phyloP scores from a whole-genome alignment of 2,329 filamentous ascomycete species.

The Hypoxylon sp. region DNA sequence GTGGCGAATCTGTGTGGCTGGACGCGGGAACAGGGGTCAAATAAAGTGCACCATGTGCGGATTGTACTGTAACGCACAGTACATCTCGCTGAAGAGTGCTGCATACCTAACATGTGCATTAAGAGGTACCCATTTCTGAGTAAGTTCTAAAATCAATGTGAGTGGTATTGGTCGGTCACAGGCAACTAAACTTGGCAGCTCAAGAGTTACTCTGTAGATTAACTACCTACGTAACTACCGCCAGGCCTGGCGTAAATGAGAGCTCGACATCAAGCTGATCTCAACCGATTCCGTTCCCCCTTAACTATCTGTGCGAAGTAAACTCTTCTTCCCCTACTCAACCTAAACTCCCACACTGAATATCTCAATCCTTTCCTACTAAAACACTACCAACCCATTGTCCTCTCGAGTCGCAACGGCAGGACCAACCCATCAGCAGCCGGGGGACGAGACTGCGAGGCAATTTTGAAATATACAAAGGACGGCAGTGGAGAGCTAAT shows the following conservation, averaged over 20 bases:
- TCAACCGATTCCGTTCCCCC: constrained; percentile 17
- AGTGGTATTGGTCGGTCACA: constrained; percentile 10
- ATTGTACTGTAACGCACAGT: too few relatives aligned
- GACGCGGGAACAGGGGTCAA: too few relatives aligned
- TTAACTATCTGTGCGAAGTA: constrained; percentile 29
- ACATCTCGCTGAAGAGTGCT: too few relatives aligned
- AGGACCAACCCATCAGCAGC: constrained; percentile 42
- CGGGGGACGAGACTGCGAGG: constrained; percentile 51
- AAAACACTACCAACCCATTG: constrained; percentile 35
- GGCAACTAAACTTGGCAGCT: constrained; percentile 11
- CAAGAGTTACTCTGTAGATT: constrained; percentile 36
- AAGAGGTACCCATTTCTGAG: too few relatives aligned
- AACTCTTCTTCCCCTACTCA: constrained; percentile 19
- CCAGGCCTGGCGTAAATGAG: constrained; percentile 25
- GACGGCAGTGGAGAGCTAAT: constrained; percentile 46
- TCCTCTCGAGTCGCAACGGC: constrained; percentile 23
- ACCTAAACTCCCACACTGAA: constrained; percentile 23
- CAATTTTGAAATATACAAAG: constrained; percentile 52
- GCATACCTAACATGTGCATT: too few relatives aligned
- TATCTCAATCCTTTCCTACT: constrained; percentile 25
- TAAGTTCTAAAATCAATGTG: too few relatives aligned
- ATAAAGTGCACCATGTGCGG: too few relatives aligned
- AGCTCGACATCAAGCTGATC: constrained; percentile 29
- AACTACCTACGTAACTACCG: constrained; percentile 33
- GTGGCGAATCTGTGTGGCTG: constrained; percentile 30